These are phyloP conservation scores for Xylariales sp. DNA, from an alignment of 2,329 filamentous ascomycete species.

Conservation along the genomic window DNA sequence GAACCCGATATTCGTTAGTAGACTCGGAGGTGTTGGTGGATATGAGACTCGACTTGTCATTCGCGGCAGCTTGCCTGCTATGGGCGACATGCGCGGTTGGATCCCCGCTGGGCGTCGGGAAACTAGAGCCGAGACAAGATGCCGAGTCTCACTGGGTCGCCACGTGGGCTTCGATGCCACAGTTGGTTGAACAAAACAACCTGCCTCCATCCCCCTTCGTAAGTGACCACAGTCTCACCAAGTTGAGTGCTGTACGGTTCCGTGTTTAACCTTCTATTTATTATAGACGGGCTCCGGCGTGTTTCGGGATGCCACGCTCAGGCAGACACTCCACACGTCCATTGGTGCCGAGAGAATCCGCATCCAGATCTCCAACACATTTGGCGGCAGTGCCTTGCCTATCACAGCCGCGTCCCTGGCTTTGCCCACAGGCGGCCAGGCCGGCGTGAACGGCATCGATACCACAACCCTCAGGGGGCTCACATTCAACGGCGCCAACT, in stretches of 20 bases:
- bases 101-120: slow-evolving; percentile 30
- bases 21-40: slow-evolving; percentile 32
- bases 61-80: slow-evolving; percentile 39
- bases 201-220: slow-evolving; percentile 71
- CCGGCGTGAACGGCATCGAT: slow-evolving; percentile 66
- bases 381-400: slow-evolving; percentile 69
- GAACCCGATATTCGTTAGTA: neutral
- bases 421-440: slow-evolving; percentile 63
- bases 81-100: slow-evolving; percentile 36
- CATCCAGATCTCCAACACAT: slow-evolving; percentile 73
- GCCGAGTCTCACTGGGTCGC: slow-evolving; percentile 67
- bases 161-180: slow-evolving; percentile 74
- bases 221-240: slow-evolving; percentile 44
- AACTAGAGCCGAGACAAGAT: slow-evolving; percentile 41
- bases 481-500: slow-evolving; percentile 67
- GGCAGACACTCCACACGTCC: slow-evolving; percentile 72
- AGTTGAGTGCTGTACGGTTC: neutral
- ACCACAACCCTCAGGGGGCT: slow-evolving; percentile 62
- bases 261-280: slow-evolving; percentile 9
- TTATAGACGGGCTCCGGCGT: slow-evolving; percentile 56
- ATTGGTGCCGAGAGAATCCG: slow-evolving; percentile 67
- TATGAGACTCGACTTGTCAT: slow-evolving; percentile 36
- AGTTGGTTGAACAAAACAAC: slow-evolving; percentile 71
- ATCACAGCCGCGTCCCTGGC: slow-evolving; percentile 70
- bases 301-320: slow-evolving; percentile 72